These are phyloP conservation scores for Thoreauomyces humboldtii DNA, from an alignment of 192 early-diverging fungal species.

Conservation along the genomic window DNA sequence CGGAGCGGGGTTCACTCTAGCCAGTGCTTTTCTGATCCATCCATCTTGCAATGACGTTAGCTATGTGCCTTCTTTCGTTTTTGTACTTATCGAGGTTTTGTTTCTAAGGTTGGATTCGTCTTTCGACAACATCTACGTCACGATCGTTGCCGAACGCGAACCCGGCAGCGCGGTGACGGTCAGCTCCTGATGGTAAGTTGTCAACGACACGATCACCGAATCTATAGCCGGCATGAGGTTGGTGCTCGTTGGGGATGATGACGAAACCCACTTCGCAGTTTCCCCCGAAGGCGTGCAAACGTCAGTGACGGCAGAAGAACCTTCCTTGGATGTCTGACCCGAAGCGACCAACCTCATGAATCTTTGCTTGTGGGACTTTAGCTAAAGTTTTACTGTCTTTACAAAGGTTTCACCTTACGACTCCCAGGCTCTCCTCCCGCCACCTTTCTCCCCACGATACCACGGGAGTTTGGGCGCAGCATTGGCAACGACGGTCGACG, in stretches of 20 bases:
- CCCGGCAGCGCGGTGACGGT: too few relatives aligned
- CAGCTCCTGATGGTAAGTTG: too few relatives aligned
- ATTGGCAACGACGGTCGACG: slow-evolving; percentile 3
- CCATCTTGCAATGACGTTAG: too few relatives aligned
- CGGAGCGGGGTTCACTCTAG: slow-evolving; percentile 35
- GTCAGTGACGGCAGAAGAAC: slow-evolving; percentile 23
- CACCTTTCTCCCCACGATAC: neutral
- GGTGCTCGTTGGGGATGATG: slow-evolving; percentile 18
- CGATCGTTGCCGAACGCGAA: too few relatives aligned
- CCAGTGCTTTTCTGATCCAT: slow-evolving; percentile 36
- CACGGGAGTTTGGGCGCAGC: neutral
- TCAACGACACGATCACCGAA: too few relatives aligned
- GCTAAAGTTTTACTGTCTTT: neutral
- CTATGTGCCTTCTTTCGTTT: too few relatives aligned
- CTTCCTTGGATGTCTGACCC: slow-evolving; percentile 44
- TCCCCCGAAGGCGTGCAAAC: slow-evolving; percentile 27
- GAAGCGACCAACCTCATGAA: neutral
- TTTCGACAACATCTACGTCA: too few relatives aligned
- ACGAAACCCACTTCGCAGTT: slow-evolving; percentile 39
- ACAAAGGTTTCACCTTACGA: neutral
- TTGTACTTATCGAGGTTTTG: too few relatives aligned
- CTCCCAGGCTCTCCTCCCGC: neutral
- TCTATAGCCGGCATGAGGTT: too few relatives aligned
- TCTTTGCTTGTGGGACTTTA: neutral
- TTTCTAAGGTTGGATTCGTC: too few relatives aligned